phyloP scores from a whole-genome alignment of 2,329 filamentous ascomycete genomes.

The Talaromyces sp. region DNA sequence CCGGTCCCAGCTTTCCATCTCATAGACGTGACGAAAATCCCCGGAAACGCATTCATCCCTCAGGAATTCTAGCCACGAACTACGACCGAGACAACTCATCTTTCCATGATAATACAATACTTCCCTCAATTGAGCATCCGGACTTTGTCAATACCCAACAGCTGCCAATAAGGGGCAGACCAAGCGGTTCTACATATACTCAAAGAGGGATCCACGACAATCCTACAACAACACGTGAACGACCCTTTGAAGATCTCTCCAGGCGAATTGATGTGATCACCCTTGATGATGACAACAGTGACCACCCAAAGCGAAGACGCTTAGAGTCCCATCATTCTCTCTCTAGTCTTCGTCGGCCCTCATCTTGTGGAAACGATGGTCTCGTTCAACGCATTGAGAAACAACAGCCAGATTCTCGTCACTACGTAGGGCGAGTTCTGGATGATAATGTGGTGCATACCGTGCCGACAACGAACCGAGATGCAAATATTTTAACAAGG shows the following conservation, averaged over 20 bases:
- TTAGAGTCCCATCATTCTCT: conserved; percentile 20
- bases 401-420: not conserved
- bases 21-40: conserved; percentile 12
- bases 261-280: conserved; percentile 16
- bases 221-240: conserved; percentile 24
- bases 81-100: conserved; percentile 15
- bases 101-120: conserved; percentile 21
- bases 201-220: conserved; percentile 20
- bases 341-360: not conserved
- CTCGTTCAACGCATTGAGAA: conserved; percentile 1
- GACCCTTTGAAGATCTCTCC: conserved; percentile 18
- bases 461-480: not conserved
- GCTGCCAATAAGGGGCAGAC: not conserved
- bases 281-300: conserved; percentile 21
- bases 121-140: conserved; percentile 32
- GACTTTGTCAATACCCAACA: conserved; percentile 12
- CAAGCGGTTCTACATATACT: conserved; percentile 10
- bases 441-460: not conserved
- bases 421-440: not conserved
- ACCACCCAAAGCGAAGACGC: conserved; percentile 28
- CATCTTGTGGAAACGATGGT: conserved; percentile 7
- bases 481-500: not conserved
- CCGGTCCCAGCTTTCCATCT: conserved; percentile 20
- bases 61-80: conserved; percentile 13
- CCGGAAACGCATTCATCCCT: conserved; percentile 14